Evolutionary conservation across 2,329 filamentous ascomycete genomes (phyloP).

Genomic region (Calonectria hongkongensis): DNA sequence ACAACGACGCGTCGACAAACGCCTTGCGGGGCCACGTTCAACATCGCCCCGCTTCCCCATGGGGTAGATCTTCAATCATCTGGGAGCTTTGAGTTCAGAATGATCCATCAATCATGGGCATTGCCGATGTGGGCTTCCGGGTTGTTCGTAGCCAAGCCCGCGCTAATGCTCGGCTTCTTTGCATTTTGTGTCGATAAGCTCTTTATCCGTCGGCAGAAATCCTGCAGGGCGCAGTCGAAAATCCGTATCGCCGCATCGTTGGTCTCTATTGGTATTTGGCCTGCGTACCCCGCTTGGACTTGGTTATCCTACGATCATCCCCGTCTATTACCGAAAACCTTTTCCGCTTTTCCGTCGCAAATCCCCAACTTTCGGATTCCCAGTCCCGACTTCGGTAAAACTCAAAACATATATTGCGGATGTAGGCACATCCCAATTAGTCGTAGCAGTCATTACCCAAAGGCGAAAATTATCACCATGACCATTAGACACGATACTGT

Average conservation of each 20-base stretch:
- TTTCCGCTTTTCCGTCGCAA: slow-evolving; percentile 24
- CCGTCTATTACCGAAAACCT: slow-evolving; percentile 16
- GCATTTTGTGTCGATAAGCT: background rate
- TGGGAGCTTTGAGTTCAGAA: background rate
- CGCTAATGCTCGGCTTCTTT: background rate
- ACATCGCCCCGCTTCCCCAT: slow-evolving; percentile 21
- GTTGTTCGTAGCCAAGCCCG: background rate
- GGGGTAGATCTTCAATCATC: slow-evolving; percentile 30
- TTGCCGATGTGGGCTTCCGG: slow-evolving; percentile 15
- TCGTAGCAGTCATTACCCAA: slow-evolving; percentile 4
- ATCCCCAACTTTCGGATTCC: slow-evolving; percentile 5
- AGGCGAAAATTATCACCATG: slow-evolving; percentile 39
- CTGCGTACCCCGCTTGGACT: slow-evolving; percentile 3
- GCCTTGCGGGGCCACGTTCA: slow-evolving; percentile 1
- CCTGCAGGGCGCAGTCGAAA: background rate
- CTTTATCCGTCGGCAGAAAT: slow-evolving; percentile 8
- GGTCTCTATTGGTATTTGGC: slow-evolving; percentile 12
- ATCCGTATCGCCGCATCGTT: background rate
- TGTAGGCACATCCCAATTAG: slow-evolving; percentile 2
- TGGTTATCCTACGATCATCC: background rate
- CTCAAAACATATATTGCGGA: slow-evolving; percentile 28
- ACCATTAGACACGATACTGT: slow-evolving; percentile 50
- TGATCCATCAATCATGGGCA: slow-evolving; percentile 11
- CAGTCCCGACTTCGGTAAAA: slow-evolving; percentile 22
- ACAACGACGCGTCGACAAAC: background rate